Base-by-base conservation (phyloP, 1,284 basidiomycete genomes). In the Limonomyces culmigenus region DNA sequence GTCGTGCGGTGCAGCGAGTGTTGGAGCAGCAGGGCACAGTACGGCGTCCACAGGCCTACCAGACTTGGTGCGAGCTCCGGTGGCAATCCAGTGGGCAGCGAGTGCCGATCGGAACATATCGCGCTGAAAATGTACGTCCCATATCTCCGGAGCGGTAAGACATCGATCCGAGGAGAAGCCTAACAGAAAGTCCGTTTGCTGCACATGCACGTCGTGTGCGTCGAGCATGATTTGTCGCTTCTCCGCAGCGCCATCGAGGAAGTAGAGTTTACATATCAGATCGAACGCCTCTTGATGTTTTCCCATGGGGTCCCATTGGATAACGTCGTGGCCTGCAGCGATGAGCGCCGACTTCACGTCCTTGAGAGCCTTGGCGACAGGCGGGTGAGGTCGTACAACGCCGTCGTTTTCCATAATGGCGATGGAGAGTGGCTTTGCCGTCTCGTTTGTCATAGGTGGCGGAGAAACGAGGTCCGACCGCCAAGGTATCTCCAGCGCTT, bases 321-420 rank as follows among this genome's bases (percentile, higher is more conserved):
- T 55, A 8, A 69, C 60, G 35, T 69, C 60, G 47, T 76, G 73
- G 3, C 73, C 72, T 2, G 64, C 63, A 8, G 52, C 56, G 36
- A 57, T 44, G 27, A 76, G 49, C 8, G 58, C 62, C 11, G 53
- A 47, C 43, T 59, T 62, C 35, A 57, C 58, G 38, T 46, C 53
- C 41, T 56, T 48, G 42, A 75, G 39, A 10, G 67, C 70, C 25
- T 60, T 53, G 3, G 48, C 43, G 37, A 73, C 60, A 1, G 73
- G 70, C 19, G 72, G 67, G 38, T 68, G 63, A 8, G 73, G 71
- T 19, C 50, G 50, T 14, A 68, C 67, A 18, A 67, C 57, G 4
- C 67, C 68, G 43, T 75, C 69, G 41, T 73, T 63, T 52, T 57
- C 59, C 39, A 73, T 50, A 39, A 76, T 50, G 16, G 63, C 68